Conservation (phyloP, 148 eudicot species). For the Fagopyrum homotropicum region DNA sequence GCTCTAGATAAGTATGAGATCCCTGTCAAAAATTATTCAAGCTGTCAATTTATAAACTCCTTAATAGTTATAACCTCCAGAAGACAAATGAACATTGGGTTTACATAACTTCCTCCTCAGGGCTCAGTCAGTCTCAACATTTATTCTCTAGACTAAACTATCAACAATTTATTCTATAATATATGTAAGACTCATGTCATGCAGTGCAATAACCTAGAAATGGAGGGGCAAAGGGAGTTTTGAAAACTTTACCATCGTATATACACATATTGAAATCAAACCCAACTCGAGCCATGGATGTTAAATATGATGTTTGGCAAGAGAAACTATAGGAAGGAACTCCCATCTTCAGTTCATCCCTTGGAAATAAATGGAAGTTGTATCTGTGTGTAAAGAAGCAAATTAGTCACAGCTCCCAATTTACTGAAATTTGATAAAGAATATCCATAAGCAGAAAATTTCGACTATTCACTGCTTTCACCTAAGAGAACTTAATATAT, state of each 20-base stretch:
- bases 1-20: conserved; percentile 88
- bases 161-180: too few relatives aligned
- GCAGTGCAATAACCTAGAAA: not conserved
- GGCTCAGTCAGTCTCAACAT: not conserved
- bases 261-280: conserved; percentile 94
- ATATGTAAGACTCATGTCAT: not conserved
- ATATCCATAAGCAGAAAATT: not conserved
- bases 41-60: not conserved
- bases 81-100: not conserved
- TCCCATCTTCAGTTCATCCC: conserved; percentile 76
- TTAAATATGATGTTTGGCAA: conserved; percentile 82
- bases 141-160: not conserved
- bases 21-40: conserved; percentile 34
- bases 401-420: conserved; percentile 1
- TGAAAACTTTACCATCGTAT: conserved; percentile 51
- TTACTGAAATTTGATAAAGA: not conserved
- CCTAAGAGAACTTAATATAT: too few relatives aligned
- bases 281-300: conserved; percentile 83
- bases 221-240: not conserved
- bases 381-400: conserved; percentile 43
- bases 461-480: not conserved
- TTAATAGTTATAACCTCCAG: not conserved
- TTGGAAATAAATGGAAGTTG: conserved; percentile 90
- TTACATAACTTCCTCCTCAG: not conserved
- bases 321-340: conserved; percentile 88